Evolutionary conservation across 768 basidiomycete species (phyloP), one percentile per base, ranked within the genome.

Genomic region (Tubosaeta brunneosetosa): DNA sequence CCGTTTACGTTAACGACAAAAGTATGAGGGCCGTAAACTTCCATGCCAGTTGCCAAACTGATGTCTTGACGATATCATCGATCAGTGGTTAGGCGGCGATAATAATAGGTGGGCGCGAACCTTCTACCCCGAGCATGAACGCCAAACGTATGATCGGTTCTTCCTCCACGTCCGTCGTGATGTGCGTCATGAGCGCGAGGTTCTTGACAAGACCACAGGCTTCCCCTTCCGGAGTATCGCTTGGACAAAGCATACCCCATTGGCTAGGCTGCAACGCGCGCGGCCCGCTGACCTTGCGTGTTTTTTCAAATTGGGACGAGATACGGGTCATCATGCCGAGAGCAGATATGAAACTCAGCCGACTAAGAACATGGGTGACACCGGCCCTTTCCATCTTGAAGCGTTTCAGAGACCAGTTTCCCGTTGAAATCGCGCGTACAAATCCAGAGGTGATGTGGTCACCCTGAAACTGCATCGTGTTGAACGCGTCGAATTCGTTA

Each of bases 291-390:
- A 99, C 97, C 70, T 99, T 99, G 53, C 97, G 77, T 19, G 97
- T 98, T 80, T 99, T 99, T 71, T 99, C 97, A 66, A 99, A 99
- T 72, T 99, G 97, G 19, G 92, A 95, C 11, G 91, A 88, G 58
- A 99, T 99, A 22, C 97, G 86, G 9, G 97, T 99, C 97, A 99
- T 99, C 97, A 98, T 99, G 14, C 97, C 97, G 14, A 99, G 78
- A 1, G 97, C 97, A 51, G 92, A 90, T 68, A 99, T 97, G 77
- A 95, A 99, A 65, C 88, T 91, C 47, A 99, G 74, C 38, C 97
- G 85, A 63, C 89, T 93, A 25, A 99, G 82, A 57, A 99, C 97
- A 66, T 99, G 97, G 0, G 97, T 99, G 43, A 99, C 93, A 31
- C 97, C 97, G 0, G 97, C 97, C 32, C 97, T 84, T 66, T 98